A percentile compares a stretch with the other conserved stretches of the same genome.
phyloP scores from a whole-genome alignment of 129 eudicot species.

The Artemisia annua region DNA sequence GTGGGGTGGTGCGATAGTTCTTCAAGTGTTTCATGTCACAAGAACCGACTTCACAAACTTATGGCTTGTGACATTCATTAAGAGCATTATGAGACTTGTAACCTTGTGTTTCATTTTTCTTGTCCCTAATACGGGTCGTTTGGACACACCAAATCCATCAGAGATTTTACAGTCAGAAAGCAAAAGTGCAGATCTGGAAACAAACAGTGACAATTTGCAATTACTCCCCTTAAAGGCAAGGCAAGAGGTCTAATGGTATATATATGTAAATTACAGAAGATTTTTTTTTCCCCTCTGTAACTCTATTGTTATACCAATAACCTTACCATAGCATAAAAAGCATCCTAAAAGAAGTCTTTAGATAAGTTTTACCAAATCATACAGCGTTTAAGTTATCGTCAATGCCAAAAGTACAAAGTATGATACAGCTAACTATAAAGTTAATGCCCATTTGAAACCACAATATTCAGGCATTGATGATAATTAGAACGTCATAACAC shows the following conservation, averaged over 20 bases:
- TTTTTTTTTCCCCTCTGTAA: conserved; percentile 2
- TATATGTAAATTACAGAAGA: conserved; percentile 5
- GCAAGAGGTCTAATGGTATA: conserved; percentile 35
- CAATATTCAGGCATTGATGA: not conserved
- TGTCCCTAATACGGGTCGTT: conserved; percentile 42
- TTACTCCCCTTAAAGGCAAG: conserved; percentile 46
- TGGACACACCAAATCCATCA: conserved; percentile 20
- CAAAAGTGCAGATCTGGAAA: not conserved
- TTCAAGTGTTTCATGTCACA: conserved; percentile 46
- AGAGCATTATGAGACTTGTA: conserved; percentile 42
- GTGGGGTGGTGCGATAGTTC: conserved; percentile 53
- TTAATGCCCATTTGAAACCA: not conserved
- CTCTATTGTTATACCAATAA: not conserved
- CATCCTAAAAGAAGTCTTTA: no score
- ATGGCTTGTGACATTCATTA: conserved; percentile 50
- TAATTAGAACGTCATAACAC: not conserved
- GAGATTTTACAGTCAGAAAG: conserved; percentile 16
- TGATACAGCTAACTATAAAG: not conserved
- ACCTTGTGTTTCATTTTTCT: conserved; percentile 52
- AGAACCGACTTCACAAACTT: conserved; percentile 52
- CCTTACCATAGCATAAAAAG: not conserved
- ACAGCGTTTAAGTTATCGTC: not conserved
- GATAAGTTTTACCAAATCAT: not conserved
- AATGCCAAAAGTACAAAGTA: not conserved
- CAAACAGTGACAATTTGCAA: conserved; percentile 29